Evolutionary conservation across 192 early-diverging fungal genomes (phyloP).

Genomic region (Gonapodya prolifera): DNA sequence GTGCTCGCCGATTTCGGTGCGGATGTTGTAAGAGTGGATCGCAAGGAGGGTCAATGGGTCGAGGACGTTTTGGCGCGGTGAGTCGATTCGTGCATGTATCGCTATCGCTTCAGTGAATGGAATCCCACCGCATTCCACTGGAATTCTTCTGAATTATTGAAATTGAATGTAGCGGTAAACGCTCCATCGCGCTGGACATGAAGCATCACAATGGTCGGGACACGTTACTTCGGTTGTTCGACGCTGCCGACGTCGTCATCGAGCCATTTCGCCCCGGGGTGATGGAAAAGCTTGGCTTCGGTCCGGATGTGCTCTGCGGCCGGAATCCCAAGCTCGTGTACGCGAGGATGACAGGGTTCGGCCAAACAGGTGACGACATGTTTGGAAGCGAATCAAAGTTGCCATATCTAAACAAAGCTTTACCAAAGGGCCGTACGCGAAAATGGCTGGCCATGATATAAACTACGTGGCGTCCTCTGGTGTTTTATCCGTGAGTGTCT

Average conservation of each 20-base stretch:
- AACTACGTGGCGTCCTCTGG: slow-evolving; percentile 58
- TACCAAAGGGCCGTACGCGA: slow-evolving; percentile 21
- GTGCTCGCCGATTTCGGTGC: slow-evolving; percentile 55
- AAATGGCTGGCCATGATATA: slow-evolving; percentile 47
- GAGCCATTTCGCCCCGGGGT: slow-evolving; percentile 62
- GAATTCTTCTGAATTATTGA: slow-evolving; percentile 8
- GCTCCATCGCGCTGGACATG: slow-evolving; percentile 46
- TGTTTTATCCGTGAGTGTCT: slow-evolving; percentile 29
- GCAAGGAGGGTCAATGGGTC: too few relatives aligned
- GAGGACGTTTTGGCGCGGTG: slow-evolving; percentile 32
- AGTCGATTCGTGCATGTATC: not conserved
- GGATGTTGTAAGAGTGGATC: slow-evolving; percentile 47
- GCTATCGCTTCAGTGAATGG: not conserved
- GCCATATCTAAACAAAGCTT: not conserved
- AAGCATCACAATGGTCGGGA: slow-evolving; percentile 29
- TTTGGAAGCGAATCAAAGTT: not conserved
- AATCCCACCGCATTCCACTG: not conserved
- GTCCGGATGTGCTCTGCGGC: slow-evolving; percentile 36
- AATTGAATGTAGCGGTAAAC: slow-evolving; percentile 30
- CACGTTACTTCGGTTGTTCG: slow-evolving; percentile 23
- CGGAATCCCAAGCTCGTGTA: slow-evolving; percentile 39
- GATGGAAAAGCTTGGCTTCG: slow-evolving; percentile 47
- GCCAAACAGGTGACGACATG: slow-evolving; percentile 27
- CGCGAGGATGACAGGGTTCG: slow-evolving; percentile 55
- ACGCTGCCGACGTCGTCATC: slow-evolving; percentile 41